Base-by-base conservation (phyloP, 768 basidiomycete genomes). In the Pisolithus marmoratus region DNA sequence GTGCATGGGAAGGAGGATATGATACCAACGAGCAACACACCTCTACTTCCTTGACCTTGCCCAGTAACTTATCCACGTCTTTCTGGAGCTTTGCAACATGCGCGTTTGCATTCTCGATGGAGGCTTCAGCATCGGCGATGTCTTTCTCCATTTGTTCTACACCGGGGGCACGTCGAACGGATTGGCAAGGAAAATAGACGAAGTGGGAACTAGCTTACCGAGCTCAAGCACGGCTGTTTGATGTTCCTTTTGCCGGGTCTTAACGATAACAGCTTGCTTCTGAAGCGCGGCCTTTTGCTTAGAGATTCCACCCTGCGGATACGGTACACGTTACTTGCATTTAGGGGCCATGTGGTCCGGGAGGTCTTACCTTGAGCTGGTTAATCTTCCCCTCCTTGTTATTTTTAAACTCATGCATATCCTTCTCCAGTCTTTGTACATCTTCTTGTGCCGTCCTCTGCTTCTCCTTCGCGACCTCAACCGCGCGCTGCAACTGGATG, bases 391-490 rank as follows among this genome's bases (percentile, higher is more conserved):
- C 92, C 47, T 97, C 96, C 67, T 96, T 96, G 73, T 99, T 94
- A 70, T 94, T 87, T 74, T 96, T 94, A 76, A 99, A 97, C 73
- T 98, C 96, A 50, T 82, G 82, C 93, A 99, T 98, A 65, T 99
- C 96, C 60, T 86, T 86, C 70, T 98, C 92, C 22, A 98, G 82
- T 61, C 86, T 90, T 71, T 84, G 84, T 65, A 82, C 80, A 53
- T 97, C 94, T 0, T 76, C 83, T 46, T 84, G 73, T 0, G 92
- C 90, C 7, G 70, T 76, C 62, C 80, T 81, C 66, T 95, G 90
- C 62, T 90, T 90, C 50, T 84, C 75, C 63, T 84, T 82, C 5
- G 91, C 84, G 0, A 72, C 70, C 54, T 83, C 69, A n/a, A 89
- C 70, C 1, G 82, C 80, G 19, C 65, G 64, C 40, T 78, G 73